Evolutionary conservation across 2,329 filamentous ascomycete species (phyloP).

Genomic region (Colletotrichum eleusines): DNA sequence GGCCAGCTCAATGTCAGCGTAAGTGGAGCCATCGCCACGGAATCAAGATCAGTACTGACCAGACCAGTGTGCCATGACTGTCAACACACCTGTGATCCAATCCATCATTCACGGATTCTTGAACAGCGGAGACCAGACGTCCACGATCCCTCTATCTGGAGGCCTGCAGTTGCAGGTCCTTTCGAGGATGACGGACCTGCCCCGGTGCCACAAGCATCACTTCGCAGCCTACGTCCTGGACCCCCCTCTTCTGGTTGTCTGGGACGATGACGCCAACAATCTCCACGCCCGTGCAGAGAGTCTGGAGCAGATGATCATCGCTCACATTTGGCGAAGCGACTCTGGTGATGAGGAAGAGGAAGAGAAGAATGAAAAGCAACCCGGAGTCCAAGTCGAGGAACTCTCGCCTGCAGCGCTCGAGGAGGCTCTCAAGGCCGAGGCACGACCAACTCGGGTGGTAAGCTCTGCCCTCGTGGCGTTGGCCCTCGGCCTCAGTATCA

Average conservation of each 20-base stretch:
- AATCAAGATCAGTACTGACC: background rate
- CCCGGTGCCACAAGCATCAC: conserved; percentile 72
- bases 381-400: conserved; percentile 54
- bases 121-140: conserved; percentile 51
- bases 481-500: conserved; percentile 65
- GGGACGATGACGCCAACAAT: conserved; percentile 72
- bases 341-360: conserved; percentile 55
- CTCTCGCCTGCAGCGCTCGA: conserved; percentile 58
- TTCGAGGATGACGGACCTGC: conserved; percentile 66
- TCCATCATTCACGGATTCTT: conserved; percentile 64
- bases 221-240: conserved; percentile 75
- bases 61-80: conserved; percentile 72
- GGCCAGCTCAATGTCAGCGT: conserved; percentile 64
- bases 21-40: conserved; percentile 45
- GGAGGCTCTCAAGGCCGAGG: conserved; percentile 53
- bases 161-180: conserved; percentile 73
- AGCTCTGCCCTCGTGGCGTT: conserved; percentile 65
- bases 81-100: conserved; percentile 74
- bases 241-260: conserved; percentile 69
- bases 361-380: conserved; percentile 57
- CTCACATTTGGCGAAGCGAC: conserved; percentile 64
- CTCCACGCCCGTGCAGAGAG: conserved; percentile 63
- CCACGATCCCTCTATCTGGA: conserved; percentile 69
- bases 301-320: conserved; percentile 66
- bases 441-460: conserved; percentile 65